These are phyloP conservation scores for Aquilaria agallochum DNA, from an alignment of 441 rosid genomes.

Conservation along the genomic window DNA sequence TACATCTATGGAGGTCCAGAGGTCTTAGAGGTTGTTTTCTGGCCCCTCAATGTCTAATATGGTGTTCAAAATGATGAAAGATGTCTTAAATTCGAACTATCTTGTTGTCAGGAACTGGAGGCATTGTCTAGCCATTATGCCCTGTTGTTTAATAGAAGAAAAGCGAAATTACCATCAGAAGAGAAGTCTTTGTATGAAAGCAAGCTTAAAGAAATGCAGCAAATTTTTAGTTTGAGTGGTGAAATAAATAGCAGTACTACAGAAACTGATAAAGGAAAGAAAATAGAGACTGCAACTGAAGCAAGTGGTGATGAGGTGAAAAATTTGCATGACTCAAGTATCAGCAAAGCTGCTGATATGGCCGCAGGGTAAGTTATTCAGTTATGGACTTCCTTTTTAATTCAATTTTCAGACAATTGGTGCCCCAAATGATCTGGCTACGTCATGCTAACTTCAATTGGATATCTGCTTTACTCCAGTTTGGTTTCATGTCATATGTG, in stretches of 20 bases:
- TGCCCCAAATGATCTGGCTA: not conserved
- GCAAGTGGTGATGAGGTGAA: conserved; percentile 74
- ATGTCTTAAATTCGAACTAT: conserved; percentile 13
- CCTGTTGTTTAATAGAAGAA: conserved; percentile 78
- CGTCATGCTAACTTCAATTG: conserved; percentile 1
- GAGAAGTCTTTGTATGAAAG: conserved; percentile 68
- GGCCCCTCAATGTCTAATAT: conserved; percentile 16
- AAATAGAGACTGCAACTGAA: conserved; percentile 58
- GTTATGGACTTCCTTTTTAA: conserved; percentile 3
- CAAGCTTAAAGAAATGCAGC: conserved; percentile 83
- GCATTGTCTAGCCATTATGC: conserved; percentile 86
- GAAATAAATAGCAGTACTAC: conserved; percentile 47
- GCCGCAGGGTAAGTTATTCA: conserved; percentile 74
- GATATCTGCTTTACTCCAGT: not conserved
- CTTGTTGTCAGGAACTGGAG: conserved; percentile 80
- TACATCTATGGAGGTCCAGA: conserved; percentile 99
- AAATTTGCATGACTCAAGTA: conserved; percentile 68
- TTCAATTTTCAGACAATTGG: not conserved
- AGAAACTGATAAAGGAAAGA: conserved; percentile 82
- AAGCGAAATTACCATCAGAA: conserved; percentile 74
- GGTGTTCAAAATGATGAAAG: conserved; percentile 15
- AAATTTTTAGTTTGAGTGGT: conserved; percentile 53
- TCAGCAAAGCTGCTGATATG: conserved; percentile 97
- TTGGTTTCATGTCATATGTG: not conserved
- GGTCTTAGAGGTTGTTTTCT: conserved; percentile 75